phyloP scores from a whole-genome alignment of 495 filamentous ascomycete genomes.

The Xylaria grammica region DNA sequence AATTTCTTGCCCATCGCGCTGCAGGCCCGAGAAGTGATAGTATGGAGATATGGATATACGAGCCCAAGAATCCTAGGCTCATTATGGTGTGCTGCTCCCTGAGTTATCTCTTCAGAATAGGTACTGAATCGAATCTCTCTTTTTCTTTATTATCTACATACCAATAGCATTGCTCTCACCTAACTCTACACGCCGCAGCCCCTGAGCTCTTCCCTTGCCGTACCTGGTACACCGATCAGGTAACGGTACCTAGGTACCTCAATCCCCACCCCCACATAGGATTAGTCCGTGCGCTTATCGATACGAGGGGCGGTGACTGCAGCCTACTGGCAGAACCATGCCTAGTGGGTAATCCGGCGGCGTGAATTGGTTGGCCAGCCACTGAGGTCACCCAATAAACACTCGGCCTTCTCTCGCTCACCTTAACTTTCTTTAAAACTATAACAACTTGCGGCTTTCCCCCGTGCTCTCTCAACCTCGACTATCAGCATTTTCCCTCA shows the following conservation, averaged over 20 bases:
- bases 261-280: background rate
- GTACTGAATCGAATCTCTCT: no score
- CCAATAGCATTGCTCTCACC: no score
- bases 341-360: constrained; percentile 17
- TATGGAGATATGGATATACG: background rate
- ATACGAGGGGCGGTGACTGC: constrained; percentile 15
- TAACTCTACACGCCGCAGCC: background rate
- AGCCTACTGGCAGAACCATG: constrained; percentile 12
- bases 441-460: constrained; percentile 17
- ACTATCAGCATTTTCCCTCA: background rate
- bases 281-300: constrained; percentile 17
- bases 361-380: constrained; percentile 13
- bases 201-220: background rate
- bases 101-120: background rate
- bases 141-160: no score
- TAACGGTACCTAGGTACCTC: constrained; percentile 5
- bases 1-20: background rate
- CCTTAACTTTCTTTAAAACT: constrained; percentile 16
- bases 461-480: background rate
- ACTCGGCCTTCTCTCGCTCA: constrained; percentile 21
- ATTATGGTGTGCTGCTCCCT: background rate
- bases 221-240: background rate
- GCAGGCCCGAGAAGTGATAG: background rate
- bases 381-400: constrained; percentile 23
- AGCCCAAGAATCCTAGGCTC: background rate